Evolutionary conservation across 441 rosid genomes (phyloP), one percentile per base, ranked within the genome.

Genomic region (Populus hybrid): DNA sequence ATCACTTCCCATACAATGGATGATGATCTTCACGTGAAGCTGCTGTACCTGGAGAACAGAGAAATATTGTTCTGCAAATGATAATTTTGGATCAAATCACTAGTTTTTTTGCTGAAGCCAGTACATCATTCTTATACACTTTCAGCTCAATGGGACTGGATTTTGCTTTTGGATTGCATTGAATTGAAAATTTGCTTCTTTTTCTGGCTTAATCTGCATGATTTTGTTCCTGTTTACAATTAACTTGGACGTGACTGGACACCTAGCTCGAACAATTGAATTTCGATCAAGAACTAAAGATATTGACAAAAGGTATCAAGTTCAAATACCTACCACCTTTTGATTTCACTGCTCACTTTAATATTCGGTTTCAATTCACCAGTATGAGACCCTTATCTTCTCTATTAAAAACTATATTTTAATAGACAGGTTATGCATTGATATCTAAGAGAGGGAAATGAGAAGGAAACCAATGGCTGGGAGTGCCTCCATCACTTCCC

Each of bases 11-110:
- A 84, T 61, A 72, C 88, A 26, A 50, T 64, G 64, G 79, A 87
- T 26, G 98, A 93, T 79, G 92, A 95, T 88, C 78, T 90, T 30
- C 93, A 89, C 78, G 86, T 87, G 94, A 92, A 89, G 83, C 86
- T 95, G 69, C 79, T 90, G 3, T 93, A 95, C 90, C 87, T 95
- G 65, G 97, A 82, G 86, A 90, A 91, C 79, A 83, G 98, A 93
- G 98, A 97, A 93, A 87, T 95, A 85, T 64, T 65, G 14, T 75
- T 79, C 53, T 76, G 71, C 61, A 36, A 16, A 67, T 78, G 40
- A 71, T 46, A 14, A 18, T 57, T 63, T 76, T n/a, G 50, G 2
- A 67, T 71, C 16, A 53, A 30, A 73, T 59, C 28, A 16, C 23
- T 19, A 30, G 63, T 67, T 23, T 28, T 3, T 69, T 38, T 23